Percentiles rank a stretch among this genome's conserved stretches.
Conservation (phyloP, 169 alveolate genomes). For the Plasmodium sp. region DNA sequence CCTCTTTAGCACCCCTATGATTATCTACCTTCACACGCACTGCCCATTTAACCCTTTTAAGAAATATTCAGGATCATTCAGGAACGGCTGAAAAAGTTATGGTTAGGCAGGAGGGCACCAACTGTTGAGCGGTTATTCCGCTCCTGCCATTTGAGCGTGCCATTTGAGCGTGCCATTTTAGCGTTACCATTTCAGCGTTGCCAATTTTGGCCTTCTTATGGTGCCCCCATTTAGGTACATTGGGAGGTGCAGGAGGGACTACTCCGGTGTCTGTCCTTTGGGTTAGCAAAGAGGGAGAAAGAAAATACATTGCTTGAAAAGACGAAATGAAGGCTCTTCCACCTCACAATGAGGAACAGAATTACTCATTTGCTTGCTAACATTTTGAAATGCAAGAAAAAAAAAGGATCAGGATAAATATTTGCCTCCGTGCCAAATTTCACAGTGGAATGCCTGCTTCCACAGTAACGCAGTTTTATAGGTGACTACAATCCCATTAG, state of each 20-base stretch:
- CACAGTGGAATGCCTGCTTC: neutral
- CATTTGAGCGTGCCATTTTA: neutral
- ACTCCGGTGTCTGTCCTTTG: constrained; percentile 55
- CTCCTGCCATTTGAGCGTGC: neutral
- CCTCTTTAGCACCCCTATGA: neutral
- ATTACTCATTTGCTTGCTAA: neutral
- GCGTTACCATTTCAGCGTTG: neutral
- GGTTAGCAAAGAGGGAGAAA: constrained; percentile 21
- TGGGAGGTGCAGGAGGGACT: constrained; percentile 65
- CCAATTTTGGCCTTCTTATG: neutral
- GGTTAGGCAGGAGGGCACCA: constrained; percentile 17
- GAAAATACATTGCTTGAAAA: neutral
- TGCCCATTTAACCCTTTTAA: constrained; percentile 1
- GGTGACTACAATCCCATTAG: neutral
- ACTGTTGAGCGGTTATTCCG: neutral
- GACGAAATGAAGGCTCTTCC: neutral
- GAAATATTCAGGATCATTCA: constrained; percentile 61
- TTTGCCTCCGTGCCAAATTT: neutral
- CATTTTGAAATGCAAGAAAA: neutral
- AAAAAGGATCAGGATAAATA: neutral
- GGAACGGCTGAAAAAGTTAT: constrained; percentile 60
- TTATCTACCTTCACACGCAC: neutral
- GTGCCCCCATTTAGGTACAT: constrained; percentile 36
- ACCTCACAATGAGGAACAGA: neutral
- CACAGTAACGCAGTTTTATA: neutral